Evolutionary conservation across 306 rosid genomes (phyloP), one percentile per base, ranked within the genome.

Genomic region (Pueraria montana): DNA sequence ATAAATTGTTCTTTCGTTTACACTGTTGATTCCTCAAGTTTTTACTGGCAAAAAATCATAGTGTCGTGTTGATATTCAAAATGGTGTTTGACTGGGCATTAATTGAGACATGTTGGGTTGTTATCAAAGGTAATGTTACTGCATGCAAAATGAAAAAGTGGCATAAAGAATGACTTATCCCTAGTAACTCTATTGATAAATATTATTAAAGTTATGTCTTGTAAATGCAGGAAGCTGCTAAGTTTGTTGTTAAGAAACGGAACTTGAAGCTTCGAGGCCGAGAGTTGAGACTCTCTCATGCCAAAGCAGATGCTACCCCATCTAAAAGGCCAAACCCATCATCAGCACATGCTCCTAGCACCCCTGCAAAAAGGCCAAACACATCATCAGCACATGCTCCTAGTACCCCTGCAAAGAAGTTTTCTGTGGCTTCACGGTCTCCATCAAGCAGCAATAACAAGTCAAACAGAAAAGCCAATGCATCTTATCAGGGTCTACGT

Each of bases 401-500:
- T 20, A 30, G 74, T 40, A 78, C 92, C 59, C 87, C 98, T 10
- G 86, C 91, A 5, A 90, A 88, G 89, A 88, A 85, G 84, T 85
- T 50, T 24, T 82, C 80, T 6, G 27, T 81, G 52, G 77, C 76
- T 88, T 53, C 86, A 11, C 85, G 86, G 78, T 80, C 88, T 76
- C 86, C 86, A 32, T 77, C 86, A 17, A 85, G 74, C 75, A 82
- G 80, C 73, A 48, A 69, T 63, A 80, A 79, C 81, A 74, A 16
- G 82, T 45, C 74, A 34, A 86, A 71, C n/a, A 71, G 76, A 4
- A 90, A 81, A 34, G 1, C 74, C 26, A 62, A 80, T 1, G 53
- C 76, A 64, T 87, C 97, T 23, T 93, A 96, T 86, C 98, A 96
- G 88, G 99, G 99, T 77, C 13, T 93, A 79, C 93, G 91, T 4